A percentile compares a stretch with the other conserved stretches of the same genome.
These are phyloP conservation scores for Calocybe gangraenosa DNA, from an alignment of 768 basidiomycete genomes.

Conservation along the genomic window DNA sequence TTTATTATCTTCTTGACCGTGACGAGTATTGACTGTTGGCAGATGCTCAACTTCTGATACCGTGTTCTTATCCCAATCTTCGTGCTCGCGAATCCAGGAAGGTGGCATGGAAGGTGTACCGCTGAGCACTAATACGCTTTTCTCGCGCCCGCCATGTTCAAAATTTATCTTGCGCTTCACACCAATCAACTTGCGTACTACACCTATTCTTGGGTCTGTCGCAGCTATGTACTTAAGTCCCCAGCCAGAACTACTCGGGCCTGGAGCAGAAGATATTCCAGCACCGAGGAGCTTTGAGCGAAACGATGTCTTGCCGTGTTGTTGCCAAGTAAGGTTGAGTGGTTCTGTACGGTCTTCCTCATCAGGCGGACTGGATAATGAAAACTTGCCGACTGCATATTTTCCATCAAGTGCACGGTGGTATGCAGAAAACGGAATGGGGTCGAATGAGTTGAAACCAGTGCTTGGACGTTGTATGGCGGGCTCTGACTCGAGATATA, in stretches of 20 bases:
- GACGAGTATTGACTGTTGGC: conserved; percentile 4
- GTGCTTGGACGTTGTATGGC: conserved; percentile 18
- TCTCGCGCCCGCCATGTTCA: conserved; percentile 30
- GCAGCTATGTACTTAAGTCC: conserved; percentile 47
- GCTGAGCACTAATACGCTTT: not conserved
- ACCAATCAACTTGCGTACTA: conserved; percentile 64
- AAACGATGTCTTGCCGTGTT: not conserved
- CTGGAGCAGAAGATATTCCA: conserved; percentile 3
- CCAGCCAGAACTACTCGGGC: conserved; percentile 33
- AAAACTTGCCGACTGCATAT: conserved; percentile 72
- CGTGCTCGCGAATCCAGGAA: conserved; percentile 42
- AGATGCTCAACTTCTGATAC: not conserved
- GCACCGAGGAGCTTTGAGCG: not conserved
- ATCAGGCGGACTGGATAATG: conserved; percentile 58
- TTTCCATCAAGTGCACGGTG: conserved; percentile 69
- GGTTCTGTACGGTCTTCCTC: conserved; percentile 23
- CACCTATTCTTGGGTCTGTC: conserved; percentile 70
- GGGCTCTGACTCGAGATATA: conserved; percentile 38
- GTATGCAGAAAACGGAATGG: conserved; percentile 67
- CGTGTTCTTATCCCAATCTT: conserved; percentile 40
- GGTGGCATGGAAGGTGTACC: conserved; percentile 28
- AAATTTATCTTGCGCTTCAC: conserved; percentile 57
- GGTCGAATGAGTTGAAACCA: conserved; percentile 47
- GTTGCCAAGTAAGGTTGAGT: not conserved
- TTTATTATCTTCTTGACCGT: conserved; percentile 26